A percentile compares a stretch with the other conserved stretches of the same genome.
These are phyloP conservation scores for Hanseniaspora guilliermondii DNA, from an alignment of 805 yeast species.

Conservation along the genomic window DNA sequence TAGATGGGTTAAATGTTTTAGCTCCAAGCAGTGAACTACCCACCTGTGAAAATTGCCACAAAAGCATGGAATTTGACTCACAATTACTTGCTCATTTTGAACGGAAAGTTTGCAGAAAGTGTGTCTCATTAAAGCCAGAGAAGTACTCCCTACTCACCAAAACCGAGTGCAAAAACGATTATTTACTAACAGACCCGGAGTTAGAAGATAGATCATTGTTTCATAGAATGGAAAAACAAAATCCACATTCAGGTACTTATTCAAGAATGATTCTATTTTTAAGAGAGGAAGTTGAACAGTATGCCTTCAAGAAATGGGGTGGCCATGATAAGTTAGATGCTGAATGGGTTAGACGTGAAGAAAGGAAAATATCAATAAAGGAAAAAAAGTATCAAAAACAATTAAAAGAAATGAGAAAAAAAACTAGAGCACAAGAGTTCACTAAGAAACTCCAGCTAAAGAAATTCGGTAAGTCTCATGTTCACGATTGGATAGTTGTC, in stretches of 20 bases:
- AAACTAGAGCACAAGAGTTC: conserved; percentile 82
- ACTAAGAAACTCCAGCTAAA: conserved; percentile 58
- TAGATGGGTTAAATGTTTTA: conserved; percentile 16
- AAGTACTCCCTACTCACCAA: conserved; percentile 84
- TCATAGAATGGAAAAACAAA: conserved; percentile 74
- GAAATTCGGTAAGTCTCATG: conserved; percentile 49
- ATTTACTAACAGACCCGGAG: conserved; percentile 87
- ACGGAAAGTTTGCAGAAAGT: conserved; percentile 65
- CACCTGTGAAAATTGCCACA: conserved; percentile 69
- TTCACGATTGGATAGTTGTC: conserved; percentile 62
- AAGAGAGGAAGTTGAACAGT: conserved; percentile 85
- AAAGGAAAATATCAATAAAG: conserved; percentile 52
- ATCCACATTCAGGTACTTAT: conserved; percentile 83
- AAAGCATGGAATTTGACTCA: conserved; percentile 63
- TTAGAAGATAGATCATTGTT: conserved; percentile 55
- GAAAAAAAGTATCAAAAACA: conserved; percentile 71
- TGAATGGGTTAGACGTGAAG: conserved; percentile 85
- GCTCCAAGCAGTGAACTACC: conserved; percentile 29
- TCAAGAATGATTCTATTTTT: conserved; percentile 86
- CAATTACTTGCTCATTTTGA: conserved; percentile 56
- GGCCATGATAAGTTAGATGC: conserved; percentile 74
- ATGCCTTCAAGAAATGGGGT: conserved; percentile 91
- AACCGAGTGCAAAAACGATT: conserved; percentile 90
- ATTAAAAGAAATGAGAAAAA: conserved; percentile 74
- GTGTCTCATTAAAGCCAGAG: conserved; percentile 64